Evolutionary conservation across 495 filamentous ascomycete species (phyloP), one percentile per base, ranked within the genome.

Genomic region (Schizothecium vesticola): DNA sequence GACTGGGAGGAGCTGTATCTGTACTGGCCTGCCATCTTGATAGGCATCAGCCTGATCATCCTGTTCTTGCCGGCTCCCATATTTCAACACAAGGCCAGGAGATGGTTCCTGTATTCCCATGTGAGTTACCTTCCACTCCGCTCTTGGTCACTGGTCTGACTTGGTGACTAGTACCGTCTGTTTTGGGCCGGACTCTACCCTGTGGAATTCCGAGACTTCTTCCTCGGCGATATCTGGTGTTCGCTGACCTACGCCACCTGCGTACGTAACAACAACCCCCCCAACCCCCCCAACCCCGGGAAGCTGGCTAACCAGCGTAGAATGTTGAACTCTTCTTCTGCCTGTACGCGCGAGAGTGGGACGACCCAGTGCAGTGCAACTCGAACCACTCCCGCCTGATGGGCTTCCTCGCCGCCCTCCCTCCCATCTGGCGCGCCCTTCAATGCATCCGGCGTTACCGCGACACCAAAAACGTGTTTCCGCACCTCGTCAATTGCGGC

Each of bases 141-240:
- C 59, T 58, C 8, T 19, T 66, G 51, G 6, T 21, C 8, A 51
- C 4, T 1, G 16, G 24, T 31, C 11, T 19, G 1, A 51, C 43
- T 9, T 51, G 33, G 2, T 28, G n/a, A 21, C 76, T 84, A 97
- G 92, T 96, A 89, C 83, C 90, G 95, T 68, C 80, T 98, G 26
- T 80, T 96, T 59, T 83, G 92, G 23, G 91, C 95, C 21, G 95
- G 95, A 16, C 72, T 95, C 12, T 97, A 93, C 76, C 93, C 91
- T 11, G 95, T 99, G 22, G 95, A 97, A 76, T 99, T 98, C 74
- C 87, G 93, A 67, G 95, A 99, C 76, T 98, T 99, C 80, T 99
- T 97, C 77, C 84, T 98, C 0, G 95, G 95, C 19, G 95, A 99
- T 75, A 97, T 98, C 85, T 96, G 92, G 74, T 98, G 95, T 76